Evolutionary conservation across 441 rosid species (phyloP).

Genomic region (Gossypium lobatum): DNA sequence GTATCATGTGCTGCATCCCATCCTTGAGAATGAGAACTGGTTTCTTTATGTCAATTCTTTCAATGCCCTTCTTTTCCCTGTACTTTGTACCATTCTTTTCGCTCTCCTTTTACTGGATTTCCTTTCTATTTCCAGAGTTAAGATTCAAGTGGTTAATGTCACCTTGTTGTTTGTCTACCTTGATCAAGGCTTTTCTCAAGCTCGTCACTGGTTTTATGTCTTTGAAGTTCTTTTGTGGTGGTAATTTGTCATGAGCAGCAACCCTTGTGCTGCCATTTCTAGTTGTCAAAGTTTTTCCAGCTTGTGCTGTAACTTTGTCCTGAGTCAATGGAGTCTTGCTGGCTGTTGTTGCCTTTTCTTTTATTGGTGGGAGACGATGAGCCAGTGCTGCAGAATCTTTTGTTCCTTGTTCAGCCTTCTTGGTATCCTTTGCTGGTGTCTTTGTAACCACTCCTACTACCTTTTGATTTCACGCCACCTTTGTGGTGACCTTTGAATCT

Average conservation of each 20-base stretch:
- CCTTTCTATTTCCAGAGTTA: conserved; percentile 29
- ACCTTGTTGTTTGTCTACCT: conserved; percentile 27
- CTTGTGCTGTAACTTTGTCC: conserved; percentile 16
- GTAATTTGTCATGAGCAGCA: conserved; percentile 26
- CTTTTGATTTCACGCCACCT: conserved; percentile 30
- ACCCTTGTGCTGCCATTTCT: conserved; percentile 25
- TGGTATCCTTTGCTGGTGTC: conserved; percentile 25
- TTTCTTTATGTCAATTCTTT: conserved; percentile 25
- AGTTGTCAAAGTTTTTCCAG: conserved; percentile 24
- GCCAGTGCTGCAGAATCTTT: conserved; percentile 22
- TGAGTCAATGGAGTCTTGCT: conserved; percentile 26
- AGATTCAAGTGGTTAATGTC: conserved; percentile 13
- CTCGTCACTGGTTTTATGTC: conserved; percentile 21
- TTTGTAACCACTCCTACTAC: conserved; percentile 18
- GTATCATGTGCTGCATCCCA: conserved; percentile 29
- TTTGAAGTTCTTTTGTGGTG: conserved; percentile 27
- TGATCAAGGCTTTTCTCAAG: conserved; percentile 17
- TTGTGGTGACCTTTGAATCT: conserved; percentile 26
- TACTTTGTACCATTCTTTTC: conserved; percentile 25
- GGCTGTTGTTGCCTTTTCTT: conserved; percentile 27
- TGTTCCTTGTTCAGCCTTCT: conserved; percentile 19
- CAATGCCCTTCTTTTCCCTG: conserved; percentile 33
- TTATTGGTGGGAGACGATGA: conserved; percentile 2
- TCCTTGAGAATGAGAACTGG: conserved; percentile 17
- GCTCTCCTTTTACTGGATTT: conserved; percentile 23